Base-by-base conservation (phyloP, 805 yeast genomes). In the Saturnispora bothae region DNA sequence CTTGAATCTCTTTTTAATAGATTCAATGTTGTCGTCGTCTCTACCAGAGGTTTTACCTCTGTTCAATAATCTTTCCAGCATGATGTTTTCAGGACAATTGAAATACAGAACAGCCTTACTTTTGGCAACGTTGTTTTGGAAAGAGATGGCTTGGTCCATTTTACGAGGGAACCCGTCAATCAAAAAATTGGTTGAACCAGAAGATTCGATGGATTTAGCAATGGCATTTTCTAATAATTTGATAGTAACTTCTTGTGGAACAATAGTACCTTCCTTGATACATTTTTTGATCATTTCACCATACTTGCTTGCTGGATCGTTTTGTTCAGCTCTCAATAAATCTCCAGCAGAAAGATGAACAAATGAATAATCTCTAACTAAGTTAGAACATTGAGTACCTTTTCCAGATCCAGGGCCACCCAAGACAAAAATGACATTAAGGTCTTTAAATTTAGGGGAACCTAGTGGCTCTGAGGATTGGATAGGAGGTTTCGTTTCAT, bases 401-500 rank as follows among this genome's bases (percentile, higher is more conserved):
- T 92, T 92, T 31, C 98, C 97, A 21, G 95, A 83, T 16, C 97
- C 97, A 4, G 97, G 97, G 3, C 97, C 97, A 31, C 98, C 98
- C 23, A 89, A 72, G 15, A 89, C 96, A 58, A 84, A 89, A 20
- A 88, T 69, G 4, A 89, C 94, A 20, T 83, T 75, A 21, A 83
- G 76, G 8, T 36, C 20, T n/a, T 38, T 38, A 21, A 34, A 44
- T 21, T 37, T 8, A 19, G 45, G 44, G 26, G 34, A n/a, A 22
- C 63, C 9, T 36, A 34, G 29, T 33, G 63, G 60, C 39, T 61
- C 65, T n/a, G 57, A 37, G 10, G 57, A 51, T 7, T 58, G 58
- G 28, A 41, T 42, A 21, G 65, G 64, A 22, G 59, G 56, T 36
- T 59, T 59, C 18, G 48, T 37, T 13, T 46, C 47, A 31, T 48